Evolutionary conservation across 2,329 filamentous ascomycete species (phyloP).

Genomic region (Boeremia lycopersici): DNA sequence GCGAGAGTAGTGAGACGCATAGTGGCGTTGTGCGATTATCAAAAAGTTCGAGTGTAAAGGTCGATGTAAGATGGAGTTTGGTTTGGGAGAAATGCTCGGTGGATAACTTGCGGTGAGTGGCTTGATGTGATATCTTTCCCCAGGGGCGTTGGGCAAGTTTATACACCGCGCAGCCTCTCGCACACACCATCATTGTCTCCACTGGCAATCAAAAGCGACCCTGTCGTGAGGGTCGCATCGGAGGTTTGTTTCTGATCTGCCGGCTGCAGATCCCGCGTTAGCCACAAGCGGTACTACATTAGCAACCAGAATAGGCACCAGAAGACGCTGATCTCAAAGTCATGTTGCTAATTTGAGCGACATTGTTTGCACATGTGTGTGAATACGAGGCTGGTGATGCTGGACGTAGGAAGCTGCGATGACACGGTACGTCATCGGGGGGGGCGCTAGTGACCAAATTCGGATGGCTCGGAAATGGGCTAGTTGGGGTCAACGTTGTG

Average conservation of each 20-base stretch:
- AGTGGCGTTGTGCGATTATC: neutral
- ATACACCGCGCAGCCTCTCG: neutral
- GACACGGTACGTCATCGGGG: slow-evolving; percentile 4
- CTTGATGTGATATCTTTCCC: no score
- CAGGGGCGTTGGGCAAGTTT: neutral
- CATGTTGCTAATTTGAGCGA: slow-evolving; percentile 1
- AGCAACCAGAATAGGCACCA: neutral
- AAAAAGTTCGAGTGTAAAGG: neutral
- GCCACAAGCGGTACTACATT: slow-evolving; percentile 6
- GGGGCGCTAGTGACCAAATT: slow-evolving; percentile 5
- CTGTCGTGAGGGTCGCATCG: slow-evolving; percentile 11
- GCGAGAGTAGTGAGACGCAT: slow-evolving; percentile 17
- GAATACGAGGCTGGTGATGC: slow-evolving; percentile 17
- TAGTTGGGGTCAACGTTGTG: neutral
- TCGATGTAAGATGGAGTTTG: neutral
- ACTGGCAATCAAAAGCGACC: slow-evolving; percentile 8
- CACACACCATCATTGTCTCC: slow-evolving; percentile 2
- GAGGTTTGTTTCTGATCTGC: neutral
- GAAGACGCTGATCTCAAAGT: neutral
- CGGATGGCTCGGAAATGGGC: neutral
- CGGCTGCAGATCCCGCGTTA: slow-evolving; percentile 9
- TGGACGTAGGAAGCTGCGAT: neutral
- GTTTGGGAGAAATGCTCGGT: neutral
- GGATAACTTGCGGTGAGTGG: no score
- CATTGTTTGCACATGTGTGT: neutral